Base-by-base conservation (phyloP, 768 basidiomycete genomes). In the Saitozyma podzolica region DNA sequence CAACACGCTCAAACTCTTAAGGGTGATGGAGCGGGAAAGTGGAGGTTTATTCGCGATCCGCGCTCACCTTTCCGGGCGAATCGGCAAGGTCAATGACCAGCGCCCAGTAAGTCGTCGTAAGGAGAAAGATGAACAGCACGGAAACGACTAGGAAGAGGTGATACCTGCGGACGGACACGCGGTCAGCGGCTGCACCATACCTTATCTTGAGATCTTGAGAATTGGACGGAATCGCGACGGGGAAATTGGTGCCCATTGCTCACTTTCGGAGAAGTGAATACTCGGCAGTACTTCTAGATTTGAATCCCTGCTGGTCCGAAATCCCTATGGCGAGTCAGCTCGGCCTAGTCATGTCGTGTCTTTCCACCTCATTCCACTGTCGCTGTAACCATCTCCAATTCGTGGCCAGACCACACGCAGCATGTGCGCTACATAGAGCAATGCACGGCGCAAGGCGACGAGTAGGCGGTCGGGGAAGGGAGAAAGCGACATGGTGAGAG, bases 241-340 rank as follows among this genome's bases (percentile, higher is more conserved):
- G 4, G 43, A 2, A 53, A 80, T 17, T 11, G 45, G 11, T 17
- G 13, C 45, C 13, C 13, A 17, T 1, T 47, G n/a, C 86, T 60
- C 63, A 96, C 92, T 97, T 98, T 70, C 88, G 90, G 77, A 99
- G 79, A 50, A 97, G 80, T 0, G 92, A 92, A 70, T 91, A 94
- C 73, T 98, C 95, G 42, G 97, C 86, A 87, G 91, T 89, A 74
- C 92, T 95, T 39, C 92, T 83, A 4, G 95, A 92, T 41, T 86
- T 87, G 69, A 87, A 89, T 4, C 94, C 96, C 77, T 98, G 91
- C n/a, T 88, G 81, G 74, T 95, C 94, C 0, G 91, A 92, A 47
- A 97, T 81, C 61, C 83, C 86, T 82, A 54, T 19, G 11, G 17
- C 16, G 45, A 29, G 17, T 63, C 48, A 65, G 60, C 47, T 43